These are phyloP conservation scores for Anisodus tanguticus DNA, from an alignment of 257 asterid genomes.

Conservation along the genomic window DNA sequence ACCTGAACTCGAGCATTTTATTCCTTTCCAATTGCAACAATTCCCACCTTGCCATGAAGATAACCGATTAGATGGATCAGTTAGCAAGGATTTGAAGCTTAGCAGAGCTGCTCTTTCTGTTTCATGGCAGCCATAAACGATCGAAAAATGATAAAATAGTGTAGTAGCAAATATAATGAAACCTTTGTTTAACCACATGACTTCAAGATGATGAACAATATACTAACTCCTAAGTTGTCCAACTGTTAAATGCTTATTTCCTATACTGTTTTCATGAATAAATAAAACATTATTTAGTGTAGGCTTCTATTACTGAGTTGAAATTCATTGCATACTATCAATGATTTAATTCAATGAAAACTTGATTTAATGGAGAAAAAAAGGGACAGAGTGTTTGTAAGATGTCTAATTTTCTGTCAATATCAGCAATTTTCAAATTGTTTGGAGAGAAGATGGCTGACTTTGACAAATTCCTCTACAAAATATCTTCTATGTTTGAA, in stretches of 20 bases:
- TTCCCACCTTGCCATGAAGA: constrained; percentile 26
- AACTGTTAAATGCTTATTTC: not conserved
- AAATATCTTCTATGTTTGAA: not conserved
- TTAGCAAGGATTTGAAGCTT: constrained; percentile 30
- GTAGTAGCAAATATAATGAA: not conserved
- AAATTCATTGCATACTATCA: not conserved
- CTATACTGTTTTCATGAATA: not conserved
- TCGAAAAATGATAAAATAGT: not conserved
- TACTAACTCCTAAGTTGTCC: not conserved
- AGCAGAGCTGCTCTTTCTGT: constrained; percentile 29
- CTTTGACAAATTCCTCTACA: not conserved
- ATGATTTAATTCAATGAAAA: too few relatives aligned
- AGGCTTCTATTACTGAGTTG: not conserved
- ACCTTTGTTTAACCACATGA: not conserved
- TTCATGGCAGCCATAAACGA: not conserved
- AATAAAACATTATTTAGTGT: not conserved
- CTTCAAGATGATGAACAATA: constrained; percentile 15
- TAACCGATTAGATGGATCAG: constrained; percentile 28
- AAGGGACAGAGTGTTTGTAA: not conserved
- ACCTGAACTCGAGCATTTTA: constrained; percentile 28
- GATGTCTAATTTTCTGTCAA: not conserved
- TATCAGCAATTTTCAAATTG: not conserved
- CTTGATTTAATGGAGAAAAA: not conserved
- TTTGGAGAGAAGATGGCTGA: not conserved
- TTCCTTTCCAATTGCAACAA: constrained; percentile 32